Conservation (phyloP, 352 stramenopile species). For the Globisporangium cederbergense region DNA sequence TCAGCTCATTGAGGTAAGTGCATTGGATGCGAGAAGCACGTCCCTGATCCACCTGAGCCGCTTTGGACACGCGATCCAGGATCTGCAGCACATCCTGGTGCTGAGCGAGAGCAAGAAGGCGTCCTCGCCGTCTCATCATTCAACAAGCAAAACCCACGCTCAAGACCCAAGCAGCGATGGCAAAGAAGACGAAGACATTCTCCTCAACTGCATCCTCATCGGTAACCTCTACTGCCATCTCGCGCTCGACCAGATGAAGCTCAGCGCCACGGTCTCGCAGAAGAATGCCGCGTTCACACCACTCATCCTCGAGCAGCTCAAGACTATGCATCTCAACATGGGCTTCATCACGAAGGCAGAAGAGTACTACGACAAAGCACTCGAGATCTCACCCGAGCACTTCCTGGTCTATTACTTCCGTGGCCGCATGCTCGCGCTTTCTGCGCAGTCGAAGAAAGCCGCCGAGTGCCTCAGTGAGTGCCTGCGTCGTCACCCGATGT, state of each 20-base stretch:
- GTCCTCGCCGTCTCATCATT: neutral
- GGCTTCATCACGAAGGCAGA: constrained; percentile 28
- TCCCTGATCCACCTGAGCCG: constrained; percentile 34
- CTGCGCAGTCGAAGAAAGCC: constrained; percentile 25
- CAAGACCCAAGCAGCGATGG: neutral
- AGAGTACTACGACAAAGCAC: constrained; percentile 35
- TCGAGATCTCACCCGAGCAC: constrained; percentile 24
- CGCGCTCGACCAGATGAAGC: constrained; percentile 41
- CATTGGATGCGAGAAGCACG: constrained; percentile 33
- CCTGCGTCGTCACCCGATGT: constrained; percentile 32
- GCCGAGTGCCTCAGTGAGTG: constrained; percentile 31
- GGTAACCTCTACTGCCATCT: constrained; percentile 61
- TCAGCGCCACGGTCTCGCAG: constrained; percentile 21
- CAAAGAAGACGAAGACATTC: constrained; percentile 19
- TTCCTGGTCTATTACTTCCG: constrained; percentile 48
- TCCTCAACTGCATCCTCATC: constrained; percentile 41
- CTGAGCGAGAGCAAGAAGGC: constrained; percentile 20
- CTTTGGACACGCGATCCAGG: constrained; percentile 43
- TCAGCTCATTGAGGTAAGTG: constrained; percentile 18
- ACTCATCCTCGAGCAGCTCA: constrained; percentile 23
- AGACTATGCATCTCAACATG: constrained; percentile 23
- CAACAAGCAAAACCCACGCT: neutral
- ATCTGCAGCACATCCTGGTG: constrained; percentile 33
- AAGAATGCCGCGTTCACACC: constrained; percentile 27
- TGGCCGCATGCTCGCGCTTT: constrained; percentile 40